Percentiles rank a stretch among this genome's conserved stretches.
Evolutionary conservation across 2,329 filamentous ascomycete species (phyloP).

Genomic region (Ceratocystiopsis minuta): DNA sequence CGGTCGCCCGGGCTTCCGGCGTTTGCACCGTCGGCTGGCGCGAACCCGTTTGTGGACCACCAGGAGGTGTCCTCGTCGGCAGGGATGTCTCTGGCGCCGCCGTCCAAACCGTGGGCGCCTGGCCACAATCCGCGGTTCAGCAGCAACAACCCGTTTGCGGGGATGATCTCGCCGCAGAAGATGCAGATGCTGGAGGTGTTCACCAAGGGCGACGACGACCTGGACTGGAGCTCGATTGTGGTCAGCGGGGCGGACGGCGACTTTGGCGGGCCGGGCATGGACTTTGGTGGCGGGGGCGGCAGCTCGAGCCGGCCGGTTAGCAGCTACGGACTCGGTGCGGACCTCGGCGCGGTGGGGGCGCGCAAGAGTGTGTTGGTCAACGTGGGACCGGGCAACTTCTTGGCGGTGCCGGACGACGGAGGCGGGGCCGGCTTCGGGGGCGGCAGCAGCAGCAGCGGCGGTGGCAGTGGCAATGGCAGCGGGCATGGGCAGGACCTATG

Average conservation of each 20-base stretch:
- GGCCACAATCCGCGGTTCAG: conserved; percentile 28
- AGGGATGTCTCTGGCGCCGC: conserved; percentile 1
- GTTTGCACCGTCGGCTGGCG: too few species aligned
- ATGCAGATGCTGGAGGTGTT: conserved; percentile 35
- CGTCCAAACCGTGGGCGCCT: conserved; percentile 11
- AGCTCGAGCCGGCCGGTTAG: conserved; percentile 27
- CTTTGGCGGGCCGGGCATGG: conserved; percentile 9
- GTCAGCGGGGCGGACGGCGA: conserved; percentile 18
- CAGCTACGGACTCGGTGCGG: conserved; percentile 38
- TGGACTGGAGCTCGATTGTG: conserved; percentile 40
- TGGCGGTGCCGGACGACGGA: conserved; percentile 27
- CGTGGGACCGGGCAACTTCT: conserved; percentile 31
- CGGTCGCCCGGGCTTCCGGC: conserved; percentile 2
- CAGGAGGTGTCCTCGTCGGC: conserved; percentile 2
- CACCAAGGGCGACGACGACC: conserved; percentile 38
- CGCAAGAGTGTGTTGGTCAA: conserved; percentile 36
- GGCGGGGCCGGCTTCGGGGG: conserved; percentile 9
- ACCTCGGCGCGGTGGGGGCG: conserved; percentile 33
- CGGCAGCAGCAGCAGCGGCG: conserved; percentile 1
- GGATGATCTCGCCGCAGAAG: conserved; percentile 14
- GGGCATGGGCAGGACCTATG: conserved; percentile 19
- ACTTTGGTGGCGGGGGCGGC: conserved; percentile 13
- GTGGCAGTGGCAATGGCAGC: conserved; percentile 3
- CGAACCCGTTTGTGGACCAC: conserved; percentile 5
- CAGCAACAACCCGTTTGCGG: conserved; percentile 41